A percentile compares a stretch with the other conserved stretches of the same genome.
Evolutionary conservation across 2,329 filamentous ascomycete genomes (phyloP).

Genomic region (Achaetomium macrosporum): DNA sequence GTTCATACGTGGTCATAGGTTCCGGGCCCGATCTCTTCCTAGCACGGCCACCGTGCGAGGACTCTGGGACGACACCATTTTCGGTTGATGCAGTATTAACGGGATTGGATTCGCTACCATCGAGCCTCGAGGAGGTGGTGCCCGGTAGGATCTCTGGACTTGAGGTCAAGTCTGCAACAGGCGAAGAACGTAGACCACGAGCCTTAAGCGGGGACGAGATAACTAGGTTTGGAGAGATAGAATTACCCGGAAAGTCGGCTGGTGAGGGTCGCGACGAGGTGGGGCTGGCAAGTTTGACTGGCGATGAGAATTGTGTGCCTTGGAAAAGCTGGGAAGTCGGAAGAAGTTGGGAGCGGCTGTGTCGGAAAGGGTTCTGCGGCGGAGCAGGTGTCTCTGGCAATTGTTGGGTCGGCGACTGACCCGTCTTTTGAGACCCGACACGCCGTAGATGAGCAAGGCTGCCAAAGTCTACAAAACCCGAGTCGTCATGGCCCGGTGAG

Average conservation of each 20-base stretch:
- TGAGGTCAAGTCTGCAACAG: conserved; percentile 22
- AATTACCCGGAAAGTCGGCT: conserved; percentile 37
- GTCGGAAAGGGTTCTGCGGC: conserved; percentile 43
- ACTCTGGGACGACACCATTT: conserved; percentile 19
- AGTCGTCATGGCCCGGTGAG: conserved; percentile 26
- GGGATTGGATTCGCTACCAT: conserved; percentile 15
- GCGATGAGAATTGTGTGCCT: conserved; percentile 51
- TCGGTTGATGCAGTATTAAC: conserved; percentile 11
- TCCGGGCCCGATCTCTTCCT: conserved; percentile 20
- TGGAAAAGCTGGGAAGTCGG: conserved; percentile 48
- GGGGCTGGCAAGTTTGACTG: conserved; percentile 44
- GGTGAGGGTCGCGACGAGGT: conserved; percentile 55
- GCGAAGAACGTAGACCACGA: conserved; percentile 42
- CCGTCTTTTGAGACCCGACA: conserved; percentile 8
- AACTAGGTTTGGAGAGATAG: conserved; percentile 41
- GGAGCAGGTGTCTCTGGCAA: conserved; percentile 45
- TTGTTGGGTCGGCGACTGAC: conserved; percentile 11
- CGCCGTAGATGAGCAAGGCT: conserved; percentile 8
- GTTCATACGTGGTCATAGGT: conserved; percentile 40
- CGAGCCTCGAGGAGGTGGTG: conserved; percentile 13
- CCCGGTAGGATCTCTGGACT: conserved; percentile 23
- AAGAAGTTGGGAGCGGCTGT: conserved; percentile 32
- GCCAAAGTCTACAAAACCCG: conserved; percentile 27
- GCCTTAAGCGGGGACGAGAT: conserved; percentile 46
- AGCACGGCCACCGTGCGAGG: conserved; percentile 9